Percentiles rank a stretch among this genome's conserved stretches.
phyloP scores from a whole-genome alignment of 495 filamentous ascomycete species.

The Neurospora sp. region DNA sequence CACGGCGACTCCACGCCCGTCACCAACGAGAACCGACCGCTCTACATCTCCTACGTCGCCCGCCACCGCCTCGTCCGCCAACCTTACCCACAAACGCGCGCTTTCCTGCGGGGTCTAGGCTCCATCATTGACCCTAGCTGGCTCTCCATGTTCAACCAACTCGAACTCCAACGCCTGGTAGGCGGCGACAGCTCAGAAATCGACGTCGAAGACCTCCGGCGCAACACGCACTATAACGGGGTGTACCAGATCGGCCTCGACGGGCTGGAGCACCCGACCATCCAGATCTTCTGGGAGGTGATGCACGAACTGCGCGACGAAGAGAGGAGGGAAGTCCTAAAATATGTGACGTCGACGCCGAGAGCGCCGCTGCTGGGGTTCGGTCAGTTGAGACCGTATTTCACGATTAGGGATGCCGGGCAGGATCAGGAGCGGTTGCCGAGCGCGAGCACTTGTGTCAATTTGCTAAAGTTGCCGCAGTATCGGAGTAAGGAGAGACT shows the following conservation, averaged over 20 bases:
- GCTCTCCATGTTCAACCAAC: slow-evolving; percentile 98
- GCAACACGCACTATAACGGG: slow-evolving; percentile 78
- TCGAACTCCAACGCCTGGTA: slow-evolving; percentile 84
- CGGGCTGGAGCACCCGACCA: slow-evolving; percentile 68
- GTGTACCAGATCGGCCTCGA: slow-evolving; percentile 84
- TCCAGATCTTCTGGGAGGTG: slow-evolving; percentile 87
- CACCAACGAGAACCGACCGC: slow-evolving; percentile 79
- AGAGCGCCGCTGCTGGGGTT: slow-evolving; percentile 90
- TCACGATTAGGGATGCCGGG: slow-evolving; percentile 84
- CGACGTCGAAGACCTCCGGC: slow-evolving; percentile 77
- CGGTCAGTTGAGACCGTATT: slow-evolving; percentile 70
- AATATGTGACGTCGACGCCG: slow-evolving; percentile 91
- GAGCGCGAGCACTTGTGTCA: slow-evolving; percentile 95
- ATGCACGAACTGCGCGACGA: slow-evolving; percentile 63
- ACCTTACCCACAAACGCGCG: slow-evolving; percentile 65
- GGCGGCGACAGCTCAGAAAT: slow-evolving; percentile 78
- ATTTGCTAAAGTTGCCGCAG: slow-evolving; percentile 84
- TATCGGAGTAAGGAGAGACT: slow-evolving; percentile 56
- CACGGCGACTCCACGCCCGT: slow-evolving; percentile 69
- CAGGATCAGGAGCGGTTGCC: slow-evolving; percentile 70
- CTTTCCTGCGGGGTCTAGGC: slow-evolving; percentile 76
- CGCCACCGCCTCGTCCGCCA: slow-evolving; percentile 76
- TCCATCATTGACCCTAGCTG: slow-evolving; percentile 85
- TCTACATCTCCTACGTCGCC: slow-evolving; percentile 91
- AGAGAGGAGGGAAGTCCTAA: slow-evolving; percentile 77